Evolutionary conservation across 2,329 filamentous ascomycete genomes (phyloP).

Genomic region (Iodosphaeria phyllophila): DNA sequence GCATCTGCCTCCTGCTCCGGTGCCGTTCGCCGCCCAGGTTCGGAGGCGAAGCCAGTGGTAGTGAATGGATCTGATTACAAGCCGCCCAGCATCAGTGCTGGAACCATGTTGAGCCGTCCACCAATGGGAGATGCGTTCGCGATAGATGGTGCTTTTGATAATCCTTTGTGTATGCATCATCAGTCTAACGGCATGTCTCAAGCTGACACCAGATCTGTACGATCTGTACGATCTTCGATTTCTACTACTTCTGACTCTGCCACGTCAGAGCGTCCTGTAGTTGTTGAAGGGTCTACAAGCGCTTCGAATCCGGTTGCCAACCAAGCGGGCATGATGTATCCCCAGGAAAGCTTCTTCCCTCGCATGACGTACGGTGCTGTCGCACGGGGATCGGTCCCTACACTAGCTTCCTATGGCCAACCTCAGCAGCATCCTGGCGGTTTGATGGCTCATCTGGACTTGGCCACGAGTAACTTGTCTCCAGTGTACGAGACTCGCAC

Average conservation of each 20-base stretch:
- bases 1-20: slow-evolving; percentile 19
- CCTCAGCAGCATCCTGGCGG: no score
- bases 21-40: slow-evolving; percentile 12
- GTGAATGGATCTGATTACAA: slow-evolving; percentile 22
- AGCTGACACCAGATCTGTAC: no score
- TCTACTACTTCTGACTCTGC: no score
- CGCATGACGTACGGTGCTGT: no score
- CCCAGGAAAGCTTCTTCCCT: no score
- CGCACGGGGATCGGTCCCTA: no score
- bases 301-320: no score
- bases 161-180: slow-evolving; percentile 18
- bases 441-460: slow-evolving; percentile 36
- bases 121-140: slow-evolving; percentile 9
- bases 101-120: slow-evolving; percentile 10
- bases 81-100: slow-evolving; percentile 6
- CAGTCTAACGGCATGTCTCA: slow-evolving; percentile 6
- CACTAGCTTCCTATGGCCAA: no score
- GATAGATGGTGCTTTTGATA: slow-evolving; percentile 16
- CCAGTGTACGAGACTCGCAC: slow-evolving; percentile 59
- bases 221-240: no score
- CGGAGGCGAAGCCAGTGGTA: slow-evolving; percentile 18
- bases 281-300: no score
- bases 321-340: no score
- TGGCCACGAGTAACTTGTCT: slow-evolving; percentile 40
- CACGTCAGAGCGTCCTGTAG: no score